Base-by-base conservation (phyloP, 768 basidiomycete species). In the Fomitopsis serialis region DNA sequence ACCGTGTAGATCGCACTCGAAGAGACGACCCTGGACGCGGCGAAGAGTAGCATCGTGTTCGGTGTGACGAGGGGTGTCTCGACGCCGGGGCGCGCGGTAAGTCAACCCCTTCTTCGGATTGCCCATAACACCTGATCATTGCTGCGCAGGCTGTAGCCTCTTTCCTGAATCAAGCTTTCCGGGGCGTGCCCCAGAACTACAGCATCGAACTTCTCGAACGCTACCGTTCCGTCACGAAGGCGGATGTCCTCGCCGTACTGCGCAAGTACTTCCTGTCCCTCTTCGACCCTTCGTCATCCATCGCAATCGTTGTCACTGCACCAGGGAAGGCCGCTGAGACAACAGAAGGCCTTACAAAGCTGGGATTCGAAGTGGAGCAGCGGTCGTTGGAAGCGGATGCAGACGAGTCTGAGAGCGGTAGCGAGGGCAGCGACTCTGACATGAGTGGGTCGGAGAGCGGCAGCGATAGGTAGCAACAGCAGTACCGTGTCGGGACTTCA, bases 11-110 rank as follows among this genome's bases (percentile, higher is more conserved):
- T 96, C 60, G 76, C 79, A 37, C 72, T 99, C 9, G 88, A 92
- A 36, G 78, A 85, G 50, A 86, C 89, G 0, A 82, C 84, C 9
- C 71, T 98, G 35, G 94, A 98, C 60, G 88, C 91, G 0, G 92
- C 94, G 4, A 93, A 96, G 74, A 94, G 91, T 58, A 89, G 84
- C 45, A 86, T 97, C 57, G 94, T 97, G 3, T 98, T 85, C 62
- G 76, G 77, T 8, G 87, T 94, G 10, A 82, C 94, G 0, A 82
- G 83, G 63, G 76, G 78, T 43, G 89, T 96, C 21, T 87, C 93
- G 19, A 96, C 92, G 3, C 82, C 90, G 25, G 80, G 82, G n/a
- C 80, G 87, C 60, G 96, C 96, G 42, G 95, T 94, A 69, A 22
- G 15, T 52, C 10, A 53, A 46, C 13, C 9, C 23, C 42, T 29